phyloP scores from a whole-genome alignment of 2,329 filamentous ascomycete species.

The Colletotrichum sojae region DNA sequence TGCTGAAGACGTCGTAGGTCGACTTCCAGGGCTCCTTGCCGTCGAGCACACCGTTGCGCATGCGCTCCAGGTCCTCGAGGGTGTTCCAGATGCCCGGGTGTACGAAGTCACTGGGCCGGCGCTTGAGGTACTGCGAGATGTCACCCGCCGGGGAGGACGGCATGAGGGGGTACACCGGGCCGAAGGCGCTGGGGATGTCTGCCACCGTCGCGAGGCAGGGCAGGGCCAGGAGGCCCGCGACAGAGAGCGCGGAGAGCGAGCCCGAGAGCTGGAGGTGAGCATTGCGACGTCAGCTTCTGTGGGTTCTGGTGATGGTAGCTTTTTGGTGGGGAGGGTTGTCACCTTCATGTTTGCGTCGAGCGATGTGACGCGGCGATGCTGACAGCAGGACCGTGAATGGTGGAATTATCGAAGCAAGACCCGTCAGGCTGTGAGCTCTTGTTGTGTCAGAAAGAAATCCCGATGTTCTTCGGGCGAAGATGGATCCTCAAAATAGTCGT shows the following conservation, averaged over 20 bases:
- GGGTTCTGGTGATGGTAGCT: neutral
- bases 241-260: neutral
- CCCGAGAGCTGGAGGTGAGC: neutral
- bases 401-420: neutral
- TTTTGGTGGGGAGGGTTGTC: neutral
- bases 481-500: neutral
- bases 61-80: constrained; percentile 35
- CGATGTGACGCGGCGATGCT: neutral
- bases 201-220: constrained; percentile 17
- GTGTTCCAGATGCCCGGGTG: constrained; percentile 38
- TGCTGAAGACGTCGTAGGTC: constrained; percentile 23
- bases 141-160: neutral
- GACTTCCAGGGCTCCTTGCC: constrained; percentile 31
- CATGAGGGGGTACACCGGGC: constrained; percentile 19
- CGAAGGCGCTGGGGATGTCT: constrained; percentile 22
- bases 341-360: neutral
- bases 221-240: neutral
- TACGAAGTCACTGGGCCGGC: constrained; percentile 27
- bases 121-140: constrained; percentile 25
- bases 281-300: neutral
- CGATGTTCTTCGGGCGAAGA: neutral
- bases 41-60: constrained; percentile 20
- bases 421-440: neutral
- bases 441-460: neutral
- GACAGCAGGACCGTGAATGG: neutral